These are phyloP conservation scores for Dysphania ambrosioides DNA, from an alignment of 148 eudicot genomes.

Conservation along the genomic window DNA sequence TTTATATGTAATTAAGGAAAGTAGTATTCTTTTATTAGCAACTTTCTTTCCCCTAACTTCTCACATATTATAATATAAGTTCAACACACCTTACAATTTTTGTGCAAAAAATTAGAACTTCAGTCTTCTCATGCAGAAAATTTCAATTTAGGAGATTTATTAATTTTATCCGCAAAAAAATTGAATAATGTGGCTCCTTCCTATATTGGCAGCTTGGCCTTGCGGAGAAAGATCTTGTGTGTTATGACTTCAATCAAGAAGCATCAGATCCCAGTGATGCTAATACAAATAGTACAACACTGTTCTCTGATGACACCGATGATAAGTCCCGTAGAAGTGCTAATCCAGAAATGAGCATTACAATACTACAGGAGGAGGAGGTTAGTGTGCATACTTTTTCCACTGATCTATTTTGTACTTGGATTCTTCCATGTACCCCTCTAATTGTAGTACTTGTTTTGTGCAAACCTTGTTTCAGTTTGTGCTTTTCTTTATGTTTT, in stretches of 20 bases:
- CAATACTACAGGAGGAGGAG: slow-evolving; percentile 57
- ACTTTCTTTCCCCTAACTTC: too few species aligned
- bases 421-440: not conserved
- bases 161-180: slow-evolving; percentile 12
- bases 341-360: slow-evolving; percentile 54
- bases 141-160: not conserved
- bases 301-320: slow-evolving; percentile 96
- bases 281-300: slow-evolving; percentile 85
- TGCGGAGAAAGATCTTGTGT: slow-evolving; percentile 75
- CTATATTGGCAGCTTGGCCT: slow-evolving; percentile 75
- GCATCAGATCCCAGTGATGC: slow-evolving; percentile 94
- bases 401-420: not conserved
- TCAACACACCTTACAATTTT: not conserved
- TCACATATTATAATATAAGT: too few species aligned
- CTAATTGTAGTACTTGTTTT: not conserved
- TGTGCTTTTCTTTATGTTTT: not conserved
- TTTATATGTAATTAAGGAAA: too few species aligned
- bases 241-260: slow-evolving; percentile 64
- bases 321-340: slow-evolving; percentile 64
- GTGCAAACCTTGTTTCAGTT: not conserved
- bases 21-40: too few species aligned
- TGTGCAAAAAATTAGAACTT: not conserved
- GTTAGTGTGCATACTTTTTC: slow-evolving; percentile 31
- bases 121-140: not conserved
- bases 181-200: slow-evolving; percentile 20